phyloP scores from a whole-genome alignment of 129 eudicot species.

The Apium graveolens region DNA sequence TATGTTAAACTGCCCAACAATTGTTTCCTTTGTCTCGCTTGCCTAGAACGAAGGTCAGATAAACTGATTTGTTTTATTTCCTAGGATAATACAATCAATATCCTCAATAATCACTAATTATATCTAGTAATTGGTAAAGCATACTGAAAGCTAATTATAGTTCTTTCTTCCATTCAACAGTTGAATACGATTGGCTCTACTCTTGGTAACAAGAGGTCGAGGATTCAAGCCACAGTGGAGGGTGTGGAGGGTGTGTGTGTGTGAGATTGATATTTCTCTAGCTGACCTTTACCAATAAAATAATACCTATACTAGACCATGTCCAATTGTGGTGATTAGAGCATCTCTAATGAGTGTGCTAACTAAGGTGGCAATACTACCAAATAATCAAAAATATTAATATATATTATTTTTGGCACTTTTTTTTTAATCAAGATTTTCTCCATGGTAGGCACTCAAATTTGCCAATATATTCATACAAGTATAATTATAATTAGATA shows the following conservation, averaged over 20 bases:
- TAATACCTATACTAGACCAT: not conserved
- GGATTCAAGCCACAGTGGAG: not conserved
- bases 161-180: not conserved
- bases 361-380: no score
- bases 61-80: not conserved
- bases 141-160: not conserved
- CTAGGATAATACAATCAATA: not conserved
- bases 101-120: not conserved
- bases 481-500: no score
- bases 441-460: no score
- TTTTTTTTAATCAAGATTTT: no score
- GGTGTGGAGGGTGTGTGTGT: no score
- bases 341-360: no score
- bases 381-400: no score
- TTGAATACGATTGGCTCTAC: not conserved
- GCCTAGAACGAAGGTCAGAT: not conserved
- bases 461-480: no score
- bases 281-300: not conserved
- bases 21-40: not conserved
- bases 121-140: not conserved
- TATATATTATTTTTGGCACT: no score
- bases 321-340: no score
- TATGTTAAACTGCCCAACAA: not conserved
- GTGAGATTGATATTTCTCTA: not conserved
- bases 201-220: not conserved